Percentiles rank a stretch among this genome's conserved stretches.
phyloP scores from a whole-genome alignment of 116 monocot genomes.

The Iris pallida region DNA sequence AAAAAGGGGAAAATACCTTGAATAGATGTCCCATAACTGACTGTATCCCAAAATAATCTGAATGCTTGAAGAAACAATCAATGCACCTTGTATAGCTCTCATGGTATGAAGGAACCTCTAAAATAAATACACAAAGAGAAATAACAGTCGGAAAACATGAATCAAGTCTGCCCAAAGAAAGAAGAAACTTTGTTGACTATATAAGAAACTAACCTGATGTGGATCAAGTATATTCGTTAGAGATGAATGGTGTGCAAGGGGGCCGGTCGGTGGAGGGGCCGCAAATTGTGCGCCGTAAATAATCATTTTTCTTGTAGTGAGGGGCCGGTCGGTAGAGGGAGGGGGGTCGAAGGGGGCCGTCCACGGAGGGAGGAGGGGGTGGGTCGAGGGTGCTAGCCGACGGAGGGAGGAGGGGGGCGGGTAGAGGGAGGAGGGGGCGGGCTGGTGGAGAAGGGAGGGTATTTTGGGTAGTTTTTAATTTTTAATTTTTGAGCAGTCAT shows the following conservation, averaged over 20 bases:
- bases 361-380: no score
- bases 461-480: no score
- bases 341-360: no score
- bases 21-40: slow-evolving; percentile 91
- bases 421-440: no score
- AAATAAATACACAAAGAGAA: background rate
- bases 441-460: no score
- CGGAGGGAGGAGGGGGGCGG: no score
- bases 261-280: no score
- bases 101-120: slow-evolving; percentile 93
- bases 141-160: background rate
- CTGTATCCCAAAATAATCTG: slow-evolving; percentile 94
- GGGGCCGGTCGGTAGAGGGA: no score
- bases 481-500: no score
- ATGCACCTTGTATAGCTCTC: slow-evolving; percentile 90
- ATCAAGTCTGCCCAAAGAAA: background rate
- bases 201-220: slow-evolving; percentile 47
- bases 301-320: no score
- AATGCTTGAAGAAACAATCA: slow-evolving; percentile 89
- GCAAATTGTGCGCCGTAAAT: no score
- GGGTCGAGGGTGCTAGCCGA: no score
- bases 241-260: slow-evolving; percentile 60
- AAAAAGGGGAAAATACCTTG: slow-evolving; percentile 41
- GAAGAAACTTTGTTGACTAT: background rate
- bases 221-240: slow-evolving; percentile 42